These are phyloP conservation scores for Phoma herbarum DNA, from an alignment of 2,329 filamentous ascomycete species.

Conservation along the genomic window DNA sequence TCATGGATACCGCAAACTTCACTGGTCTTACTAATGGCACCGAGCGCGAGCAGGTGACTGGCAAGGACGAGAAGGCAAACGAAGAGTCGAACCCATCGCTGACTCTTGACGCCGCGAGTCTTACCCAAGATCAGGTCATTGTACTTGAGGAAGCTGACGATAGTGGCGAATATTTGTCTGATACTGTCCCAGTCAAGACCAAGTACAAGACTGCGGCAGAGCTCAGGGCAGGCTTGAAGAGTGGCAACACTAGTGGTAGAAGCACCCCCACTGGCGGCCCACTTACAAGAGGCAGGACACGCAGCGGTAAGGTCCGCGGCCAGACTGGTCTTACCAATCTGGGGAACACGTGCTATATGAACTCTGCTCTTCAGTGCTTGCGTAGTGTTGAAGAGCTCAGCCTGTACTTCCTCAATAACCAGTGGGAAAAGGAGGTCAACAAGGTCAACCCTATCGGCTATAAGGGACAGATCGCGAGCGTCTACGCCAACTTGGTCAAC, in stretches of 20 bases:
- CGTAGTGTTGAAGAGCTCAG: constrained; percentile 92
- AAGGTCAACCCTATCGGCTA: constrained; percentile 84
- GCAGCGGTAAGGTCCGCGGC: constrained; percentile 75
- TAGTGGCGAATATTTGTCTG: constrained; percentile 64
- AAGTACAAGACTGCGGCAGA: constrained; percentile 54
- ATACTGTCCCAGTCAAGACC: constrained; percentile 54
- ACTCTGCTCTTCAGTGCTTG: constrained; percentile 93
- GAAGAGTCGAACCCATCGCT: constrained; percentile 79
- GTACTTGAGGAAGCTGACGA: constrained; percentile 80
- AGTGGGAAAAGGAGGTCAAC: constrained; percentile 84
- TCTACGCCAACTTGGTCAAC: constrained; percentile 78
- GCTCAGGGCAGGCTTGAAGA: constrained; percentile 29
- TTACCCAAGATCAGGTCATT: constrained; percentile 77
- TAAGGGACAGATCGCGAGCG: constrained; percentile 83
- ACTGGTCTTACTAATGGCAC: constrained; percentile 67
- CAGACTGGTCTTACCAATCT: constrained; percentile 87
- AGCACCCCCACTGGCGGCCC: constrained; percentile 72
- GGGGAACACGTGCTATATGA: constrained; percentile 99
- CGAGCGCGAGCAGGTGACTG: constrained; percentile 70
- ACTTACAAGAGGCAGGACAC: constrained; percentile 75
- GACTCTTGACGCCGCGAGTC: constrained; percentile 70
- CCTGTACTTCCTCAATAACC: constrained; percentile 78
- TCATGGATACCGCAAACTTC: constrained; percentile 71
- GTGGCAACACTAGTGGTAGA: constrained; percentile 65
- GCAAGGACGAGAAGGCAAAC: constrained; percentile 75